phyloP scores from a whole-genome alignment of 352 stramenopile species.

The Halophytophthora polymorphica region DNA sequence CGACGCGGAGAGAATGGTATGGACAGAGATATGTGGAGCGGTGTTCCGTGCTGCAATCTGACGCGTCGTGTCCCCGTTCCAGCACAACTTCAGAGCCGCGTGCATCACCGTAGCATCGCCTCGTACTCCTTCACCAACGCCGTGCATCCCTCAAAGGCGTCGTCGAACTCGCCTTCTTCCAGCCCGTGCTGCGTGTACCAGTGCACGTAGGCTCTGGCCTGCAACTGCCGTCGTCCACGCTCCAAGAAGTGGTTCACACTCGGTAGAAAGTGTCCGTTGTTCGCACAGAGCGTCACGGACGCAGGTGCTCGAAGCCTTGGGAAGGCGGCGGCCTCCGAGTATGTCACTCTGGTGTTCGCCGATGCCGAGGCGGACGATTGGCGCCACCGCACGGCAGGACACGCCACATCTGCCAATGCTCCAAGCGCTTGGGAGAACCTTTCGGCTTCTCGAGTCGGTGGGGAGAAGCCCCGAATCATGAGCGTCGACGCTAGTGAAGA shows the following conservation, averaged over 20 bases:
- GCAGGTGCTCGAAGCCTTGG: constrained; percentile 18
- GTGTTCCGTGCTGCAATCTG: no score
- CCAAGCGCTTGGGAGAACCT: constrained; percentile 19
- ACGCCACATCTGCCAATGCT: constrained; percentile 12
- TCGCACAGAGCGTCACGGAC: constrained; percentile 43
- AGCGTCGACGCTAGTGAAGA: constrained; percentile 28
- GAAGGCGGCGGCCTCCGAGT: constrained; percentile 20
- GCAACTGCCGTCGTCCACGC: constrained; percentile 43
- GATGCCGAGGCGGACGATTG: constrained; percentile 1
- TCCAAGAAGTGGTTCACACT: constrained; percentile 40
- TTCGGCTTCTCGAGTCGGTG: constrained; percentile 3
- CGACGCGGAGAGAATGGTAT: no score
- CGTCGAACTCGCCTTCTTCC: constrained; percentile 45
- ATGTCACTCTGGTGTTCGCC: constrained; percentile 8
- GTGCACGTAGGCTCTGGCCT: constrained; percentile 45
- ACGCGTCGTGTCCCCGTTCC: no score
- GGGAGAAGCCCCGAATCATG: constrained; percentile 24
- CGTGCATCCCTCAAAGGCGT: constrained; percentile 35
- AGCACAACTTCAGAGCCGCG: constrained; percentile 1
- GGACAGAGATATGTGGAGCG: no score
- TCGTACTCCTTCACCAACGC: constrained; percentile 47
- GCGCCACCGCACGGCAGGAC: constrained; percentile 24
- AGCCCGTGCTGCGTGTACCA: constrained; percentile 65
- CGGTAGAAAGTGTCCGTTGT: constrained; percentile 44
- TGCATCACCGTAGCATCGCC: constrained; percentile 22